Conservation (phyloP, 192 early-diverging fungal species). For the Podochytrium sp. region DNA sequence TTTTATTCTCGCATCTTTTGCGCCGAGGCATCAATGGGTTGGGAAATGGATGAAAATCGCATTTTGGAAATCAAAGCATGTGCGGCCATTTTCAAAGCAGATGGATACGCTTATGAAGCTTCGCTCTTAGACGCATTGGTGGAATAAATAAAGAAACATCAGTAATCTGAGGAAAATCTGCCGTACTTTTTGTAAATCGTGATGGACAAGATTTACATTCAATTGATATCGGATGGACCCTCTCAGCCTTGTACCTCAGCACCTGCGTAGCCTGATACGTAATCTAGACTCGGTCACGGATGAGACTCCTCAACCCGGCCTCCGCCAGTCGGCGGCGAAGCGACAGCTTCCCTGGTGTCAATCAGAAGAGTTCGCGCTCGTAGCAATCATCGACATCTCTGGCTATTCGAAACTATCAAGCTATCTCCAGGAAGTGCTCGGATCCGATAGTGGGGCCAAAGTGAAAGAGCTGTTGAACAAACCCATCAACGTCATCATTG, state of each 20-base stretch:
- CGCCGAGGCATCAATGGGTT: too few species aligned
- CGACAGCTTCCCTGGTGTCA: neutral
- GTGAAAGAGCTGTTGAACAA: slow-evolving; percentile 34
- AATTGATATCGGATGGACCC: too few species aligned
- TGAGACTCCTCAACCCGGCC: neutral
- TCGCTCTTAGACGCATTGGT: too few species aligned
- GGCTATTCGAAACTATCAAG: slow-evolving; percentile 33
- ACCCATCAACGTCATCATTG: slow-evolving; percentile 33
- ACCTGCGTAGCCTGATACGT: neutral
- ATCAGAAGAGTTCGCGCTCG: slow-evolving; percentile 23
- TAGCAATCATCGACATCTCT: slow-evolving; percentile 37
- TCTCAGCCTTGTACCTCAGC: slow-evolving; percentile 22
- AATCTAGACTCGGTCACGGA: neutral
- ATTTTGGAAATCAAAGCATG: too few species aligned
- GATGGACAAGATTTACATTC: too few species aligned
- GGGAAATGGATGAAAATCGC: too few species aligned
- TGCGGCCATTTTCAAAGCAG: too few species aligned
- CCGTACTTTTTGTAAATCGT: too few species aligned
- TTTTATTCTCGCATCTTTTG: too few species aligned
- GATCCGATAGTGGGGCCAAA: slow-evolving; percentile 27
- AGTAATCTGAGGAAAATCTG: too few species aligned
- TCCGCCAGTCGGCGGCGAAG: neutral
- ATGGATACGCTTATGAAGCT: too few species aligned
- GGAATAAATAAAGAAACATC: too few species aligned
- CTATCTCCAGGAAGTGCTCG: slow-evolving; percentile 26